Conservation (phyloP, 257 asterid genomes). For the Agastache rugosa region DNA sequence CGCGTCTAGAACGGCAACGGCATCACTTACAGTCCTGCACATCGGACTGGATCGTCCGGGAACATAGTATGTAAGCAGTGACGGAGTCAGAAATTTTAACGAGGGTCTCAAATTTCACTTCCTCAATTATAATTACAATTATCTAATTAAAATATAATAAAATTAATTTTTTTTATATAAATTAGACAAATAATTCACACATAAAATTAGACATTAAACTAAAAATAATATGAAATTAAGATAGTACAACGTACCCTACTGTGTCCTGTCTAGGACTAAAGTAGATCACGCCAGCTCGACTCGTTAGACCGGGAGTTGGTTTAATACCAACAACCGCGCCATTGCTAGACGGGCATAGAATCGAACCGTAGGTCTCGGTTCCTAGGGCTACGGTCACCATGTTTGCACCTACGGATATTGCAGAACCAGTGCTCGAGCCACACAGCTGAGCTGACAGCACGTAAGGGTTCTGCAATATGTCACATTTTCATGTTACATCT, state of each 20-base stretch:
- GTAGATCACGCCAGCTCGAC: slow-evolving; percentile 63
- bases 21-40: slow-evolving; percentile 68
- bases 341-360: slow-evolving; percentile 60
- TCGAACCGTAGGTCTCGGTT: slow-evolving; percentile 75
- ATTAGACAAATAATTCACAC: background rate
- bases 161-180: no score
- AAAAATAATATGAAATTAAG: no score
- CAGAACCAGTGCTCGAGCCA: slow-evolving; percentile 78
- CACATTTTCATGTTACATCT: no score
- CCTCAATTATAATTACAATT: no score
- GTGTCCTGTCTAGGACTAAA: slow-evolving; percentile 58
- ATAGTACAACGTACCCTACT: slow-evolving; percentile 49
- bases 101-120: no score
- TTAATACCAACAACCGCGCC: slow-evolving; percentile 71
- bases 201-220: no score
- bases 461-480: slow-evolving; percentile 66
- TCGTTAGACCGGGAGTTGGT: slow-evolving; percentile 74
- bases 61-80: background rate
- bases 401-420: slow-evolving; percentile 76
- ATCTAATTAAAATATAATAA: no score
- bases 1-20: slow-evolving; percentile 60
- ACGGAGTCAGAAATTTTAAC: background rate
- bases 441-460: slow-evolving; percentile 50
- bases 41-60: slow-evolving; percentile 44
- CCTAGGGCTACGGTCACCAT: slow-evolving; percentile 68